Evolutionary conservation across 306 rosid genomes (phyloP).

Genomic region (Biancaea sappan): DNA sequence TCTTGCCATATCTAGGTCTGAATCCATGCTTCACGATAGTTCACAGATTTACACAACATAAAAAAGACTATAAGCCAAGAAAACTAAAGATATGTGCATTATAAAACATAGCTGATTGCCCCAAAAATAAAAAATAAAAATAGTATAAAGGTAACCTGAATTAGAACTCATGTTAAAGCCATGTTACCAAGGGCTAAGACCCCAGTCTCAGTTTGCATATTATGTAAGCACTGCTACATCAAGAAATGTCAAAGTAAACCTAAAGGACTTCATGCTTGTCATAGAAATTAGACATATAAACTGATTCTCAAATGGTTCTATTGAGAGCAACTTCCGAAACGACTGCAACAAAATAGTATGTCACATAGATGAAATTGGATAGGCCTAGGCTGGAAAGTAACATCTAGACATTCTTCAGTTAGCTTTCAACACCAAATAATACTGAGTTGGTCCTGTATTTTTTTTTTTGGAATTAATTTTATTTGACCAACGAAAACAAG

Average conservation of each 20-base stretch:
- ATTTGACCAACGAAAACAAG: not conserved
- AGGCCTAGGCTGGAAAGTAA: not conserved
- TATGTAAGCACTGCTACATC: constrained; percentile 80
- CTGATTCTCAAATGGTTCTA: not conserved
- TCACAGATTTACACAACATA: not conserved
- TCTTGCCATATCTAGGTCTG: not conserved
- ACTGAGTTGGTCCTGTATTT: not conserved
- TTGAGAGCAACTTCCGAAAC: not conserved
- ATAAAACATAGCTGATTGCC: not conserved
- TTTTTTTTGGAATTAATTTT: not conserved
- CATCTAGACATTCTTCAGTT: not conserved
- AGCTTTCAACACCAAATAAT: not conserved
- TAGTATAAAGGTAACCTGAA: constrained; percentile 61
- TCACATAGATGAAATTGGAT: not conserved
- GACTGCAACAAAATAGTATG: not conserved
- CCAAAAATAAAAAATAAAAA: not conserved
- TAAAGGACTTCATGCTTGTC: not conserved
- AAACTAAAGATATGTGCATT: not conserved
- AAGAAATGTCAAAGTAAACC: constrained; percentile 13
- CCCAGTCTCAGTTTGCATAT: constrained; percentile 75
- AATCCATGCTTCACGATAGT: not conserved
- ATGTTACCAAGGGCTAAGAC: constrained; percentile 60
- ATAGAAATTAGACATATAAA: not conserved
- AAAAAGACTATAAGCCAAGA: not conserved
- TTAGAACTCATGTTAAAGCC: constrained; percentile 64